These are phyloP conservation scores for Bombardia bombarda DNA, from an alignment of 495 filamentous ascomycete genomes.

Conservation along the genomic window DNA sequence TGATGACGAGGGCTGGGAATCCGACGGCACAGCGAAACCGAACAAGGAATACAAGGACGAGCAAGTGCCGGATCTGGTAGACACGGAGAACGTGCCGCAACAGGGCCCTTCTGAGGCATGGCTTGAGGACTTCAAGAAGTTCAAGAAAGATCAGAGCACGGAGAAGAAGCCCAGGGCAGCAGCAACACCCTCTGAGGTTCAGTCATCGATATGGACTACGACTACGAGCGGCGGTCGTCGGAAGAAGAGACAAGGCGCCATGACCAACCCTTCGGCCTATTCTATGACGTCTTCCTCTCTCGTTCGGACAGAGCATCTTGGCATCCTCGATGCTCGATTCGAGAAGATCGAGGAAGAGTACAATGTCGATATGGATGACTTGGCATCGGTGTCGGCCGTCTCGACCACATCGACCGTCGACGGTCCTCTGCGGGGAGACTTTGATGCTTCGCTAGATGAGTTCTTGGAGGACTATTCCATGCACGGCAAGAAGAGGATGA, in stretches of 20 bases:
- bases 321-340: slow-evolving; percentile 80
- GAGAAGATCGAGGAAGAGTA: slow-evolving; percentile 84
- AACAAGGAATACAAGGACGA: slow-evolving; percentile 38
- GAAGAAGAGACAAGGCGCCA: slow-evolving; percentile 86
- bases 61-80: slow-evolving; percentile 42
- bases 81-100: slow-evolving; percentile 30
- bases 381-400: slow-evolving; percentile 34
- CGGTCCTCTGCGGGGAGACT: slow-evolving; percentile 58
- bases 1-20: slow-evolving; percentile 83
- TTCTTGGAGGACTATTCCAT: slow-evolving; percentile 74
- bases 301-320: slow-evolving; percentile 79
- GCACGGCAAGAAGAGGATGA: slow-evolving; percentile 71
- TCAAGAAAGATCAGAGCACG: slow-evolving; percentile 66
- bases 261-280: slow-evolving; percentile 82
- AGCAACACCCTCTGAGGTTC: slow-evolving; percentile 50
- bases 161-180: slow-evolving; percentile 29
- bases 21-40: slow-evolving; percentile 82
- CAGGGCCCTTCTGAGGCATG: slow-evolving; percentile 57
- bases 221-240: slow-evolving; percentile 62
- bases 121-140: slow-evolving; percentile 83
- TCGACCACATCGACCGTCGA: slow-evolving; percentile 44
- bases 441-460: slow-evolving; percentile 87
- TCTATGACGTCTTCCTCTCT: slow-evolving; percentile 96
- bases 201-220: slow-evolving; percentile 73
- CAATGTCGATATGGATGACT: slow-evolving; percentile 59